Evolutionary conservation across 495 filamentous ascomycete species (phyloP).

Genomic region (Neurospora terricola): DNA sequence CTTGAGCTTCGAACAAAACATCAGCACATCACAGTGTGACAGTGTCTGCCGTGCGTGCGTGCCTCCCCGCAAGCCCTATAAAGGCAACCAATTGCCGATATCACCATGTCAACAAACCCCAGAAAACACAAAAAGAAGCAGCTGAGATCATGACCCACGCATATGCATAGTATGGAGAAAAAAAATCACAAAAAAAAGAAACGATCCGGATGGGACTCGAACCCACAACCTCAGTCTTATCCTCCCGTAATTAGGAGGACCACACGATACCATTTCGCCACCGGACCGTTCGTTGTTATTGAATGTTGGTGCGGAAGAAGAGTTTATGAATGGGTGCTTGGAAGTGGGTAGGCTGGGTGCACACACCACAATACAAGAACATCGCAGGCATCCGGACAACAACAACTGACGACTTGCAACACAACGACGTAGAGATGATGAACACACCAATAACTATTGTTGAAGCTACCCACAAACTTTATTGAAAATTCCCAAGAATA

Average conservation of each 20-base stretch:
- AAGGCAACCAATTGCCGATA: background rate
- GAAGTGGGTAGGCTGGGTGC: background rate
- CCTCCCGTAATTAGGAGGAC: background rate
- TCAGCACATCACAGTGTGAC: too few relatives aligned
- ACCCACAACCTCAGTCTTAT: slow-evolving; percentile 1
- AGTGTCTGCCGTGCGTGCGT: too few relatives aligned
- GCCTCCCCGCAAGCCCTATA: too few relatives aligned
- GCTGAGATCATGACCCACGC: background rate
- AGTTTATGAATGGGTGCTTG: background rate
- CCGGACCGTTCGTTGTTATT: background rate
- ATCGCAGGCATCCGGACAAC: too few relatives aligned
- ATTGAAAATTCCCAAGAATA: too few relatives aligned
- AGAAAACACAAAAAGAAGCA: background rate
- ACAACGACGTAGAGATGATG: too few relatives aligned
- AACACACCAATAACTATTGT: too few relatives aligned
- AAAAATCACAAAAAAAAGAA: background rate
- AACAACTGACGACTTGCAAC: too few relatives aligned
- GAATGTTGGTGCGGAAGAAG: rapidly evolving
- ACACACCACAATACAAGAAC: too few relatives aligned
- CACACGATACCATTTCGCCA: background rate
- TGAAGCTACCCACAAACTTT: too few relatives aligned
- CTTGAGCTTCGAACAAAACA: too few relatives aligned
- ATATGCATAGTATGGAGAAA: background rate
- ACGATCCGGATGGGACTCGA: background rate
- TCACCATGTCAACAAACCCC: background rate